Percentiles rank a stretch among this genome's conserved stretches.
phyloP scores from a whole-genome alignment of 2,329 filamentous ascomycete species.

The Chaetomium sp. region DNA sequence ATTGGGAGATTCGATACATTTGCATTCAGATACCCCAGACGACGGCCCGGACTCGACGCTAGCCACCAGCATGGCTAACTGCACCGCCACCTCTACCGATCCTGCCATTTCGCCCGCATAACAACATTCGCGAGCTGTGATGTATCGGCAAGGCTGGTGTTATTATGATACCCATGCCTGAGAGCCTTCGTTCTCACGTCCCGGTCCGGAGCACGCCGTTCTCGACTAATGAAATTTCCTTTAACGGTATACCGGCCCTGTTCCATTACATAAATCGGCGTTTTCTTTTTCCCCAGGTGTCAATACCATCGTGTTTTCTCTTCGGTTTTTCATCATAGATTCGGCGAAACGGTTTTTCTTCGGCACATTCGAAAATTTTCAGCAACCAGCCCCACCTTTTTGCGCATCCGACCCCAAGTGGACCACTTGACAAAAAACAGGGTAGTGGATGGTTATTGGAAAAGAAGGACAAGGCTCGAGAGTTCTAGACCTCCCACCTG shows the following conservation, averaged over 20 bases:
- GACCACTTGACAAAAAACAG: neutral
- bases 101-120: neutral
- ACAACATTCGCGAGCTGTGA: no score
- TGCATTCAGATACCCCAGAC: conserved; percentile 27
- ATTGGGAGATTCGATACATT: conserved; percentile 23
- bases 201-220: conserved; percentile 8
- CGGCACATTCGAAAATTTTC: neutral
- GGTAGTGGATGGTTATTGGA: neutral
- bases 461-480: neutral
- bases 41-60: conserved; percentile 12
- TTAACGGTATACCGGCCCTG: conserved; percentile 25
- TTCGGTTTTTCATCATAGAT: conserved; percentile 21
- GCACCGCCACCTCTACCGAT: neutral
- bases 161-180: neutral
- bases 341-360: conserved; percentile 12
- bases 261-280: conserved; percentile 25
- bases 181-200: neutral
- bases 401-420: neutral
- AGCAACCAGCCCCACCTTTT: neutral
- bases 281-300: conserved; percentile 25
- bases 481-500: neutral
- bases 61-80: neutral
- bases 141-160: neutral
- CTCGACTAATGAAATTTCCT: conserved; percentile 23
- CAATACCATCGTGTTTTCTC: conserved; percentile 3